Conservation (phyloP, 2,329 filamentous ascomycete species). For the Fusarium virguliforme region DNA sequence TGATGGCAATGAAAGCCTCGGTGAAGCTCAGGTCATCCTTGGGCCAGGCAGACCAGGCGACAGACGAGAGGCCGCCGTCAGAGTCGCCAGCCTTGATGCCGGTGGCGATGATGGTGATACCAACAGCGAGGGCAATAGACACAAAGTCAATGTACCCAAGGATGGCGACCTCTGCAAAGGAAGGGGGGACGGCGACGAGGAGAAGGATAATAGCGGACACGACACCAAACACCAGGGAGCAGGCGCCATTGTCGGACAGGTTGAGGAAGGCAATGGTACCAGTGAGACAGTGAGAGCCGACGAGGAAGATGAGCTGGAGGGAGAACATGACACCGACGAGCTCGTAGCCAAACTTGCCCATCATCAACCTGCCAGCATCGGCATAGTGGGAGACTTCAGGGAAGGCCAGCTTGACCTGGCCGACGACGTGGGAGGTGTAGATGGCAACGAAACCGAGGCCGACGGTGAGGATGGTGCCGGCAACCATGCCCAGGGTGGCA, state of each 20-base stretch:
- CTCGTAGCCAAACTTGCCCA: slow-evolving; percentile 74
- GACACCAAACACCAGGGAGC: slow-evolving; percentile 63
- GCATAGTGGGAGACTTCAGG: slow-evolving; percentile 77
- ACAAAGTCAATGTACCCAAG: slow-evolving; percentile 71
- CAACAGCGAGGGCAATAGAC: slow-evolving; percentile 75
- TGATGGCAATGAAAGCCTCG: slow-evolving; percentile 73
- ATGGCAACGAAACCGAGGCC: slow-evolving; percentile 64
- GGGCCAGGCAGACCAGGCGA: slow-evolving; percentile 64
- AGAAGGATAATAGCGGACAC: slow-evolving; percentile 65
- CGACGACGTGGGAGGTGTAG: slow-evolving; percentile 65
- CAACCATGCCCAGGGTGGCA: slow-evolving; percentile 69
- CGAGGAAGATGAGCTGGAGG: slow-evolving; percentile 78
- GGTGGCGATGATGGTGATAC: slow-evolving; percentile 77
- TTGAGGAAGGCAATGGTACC: slow-evolving; percentile 79
- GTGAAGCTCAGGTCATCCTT: slow-evolving; percentile 64
- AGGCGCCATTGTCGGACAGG: slow-evolving; percentile 70
- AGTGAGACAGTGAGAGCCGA: slow-evolving; percentile 80
- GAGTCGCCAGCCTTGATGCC: slow-evolving; percentile 62
- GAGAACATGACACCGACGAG: slow-evolving; percentile 74
- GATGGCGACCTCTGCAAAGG: slow-evolving; percentile 66
- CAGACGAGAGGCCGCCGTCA: slow-evolving; percentile 53
- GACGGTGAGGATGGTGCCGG: slow-evolving; percentile 62
- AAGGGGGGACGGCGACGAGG: slow-evolving; percentile 64
- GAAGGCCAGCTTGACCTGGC: slow-evolving; percentile 65
- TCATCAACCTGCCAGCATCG: slow-evolving; percentile 76